Conservation (phyloP, 768 basidiomycete genomes). For the Lanmaoa pseudosensibilis region DNA sequence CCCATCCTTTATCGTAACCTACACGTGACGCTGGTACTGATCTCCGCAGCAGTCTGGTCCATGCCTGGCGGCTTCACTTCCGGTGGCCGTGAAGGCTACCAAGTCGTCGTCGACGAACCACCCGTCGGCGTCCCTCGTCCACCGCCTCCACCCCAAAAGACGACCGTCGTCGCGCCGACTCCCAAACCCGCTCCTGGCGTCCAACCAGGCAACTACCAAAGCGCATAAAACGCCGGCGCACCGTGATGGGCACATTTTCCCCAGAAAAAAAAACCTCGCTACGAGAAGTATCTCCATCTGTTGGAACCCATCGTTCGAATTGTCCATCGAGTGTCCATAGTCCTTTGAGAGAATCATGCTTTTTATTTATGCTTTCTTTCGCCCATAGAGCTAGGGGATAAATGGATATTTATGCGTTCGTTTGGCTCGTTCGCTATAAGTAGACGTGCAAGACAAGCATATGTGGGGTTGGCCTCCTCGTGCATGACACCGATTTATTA, state of each 20-base stretch:
- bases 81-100: conserved; percentile 53
- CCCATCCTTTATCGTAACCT: too few relatives aligned
- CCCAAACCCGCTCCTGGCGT: conserved; percentile 16
- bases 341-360: background rate
- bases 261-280: background rate
- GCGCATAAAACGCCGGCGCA: conserved; percentile 6
- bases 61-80: conserved; percentile 76
- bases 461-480: too few relatives aligned
- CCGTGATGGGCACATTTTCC: background rate
- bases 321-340: background rate
- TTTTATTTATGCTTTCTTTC: background rate
- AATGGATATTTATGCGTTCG: background rate
- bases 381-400: background rate
- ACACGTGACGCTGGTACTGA: background rate
- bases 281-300: background rate
- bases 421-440: background rate
- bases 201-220: conserved; percentile 30
- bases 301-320: background rate
- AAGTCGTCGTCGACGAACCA: conserved; percentile 54
- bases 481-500: too few relatives aligned
- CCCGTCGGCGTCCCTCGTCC: conserved; percentile 16
- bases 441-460: background rate
- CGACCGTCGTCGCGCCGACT: conserved; percentile 1
- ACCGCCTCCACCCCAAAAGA: conserved; percentile 20
- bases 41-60: conserved; percentile 63